Evolutionary conservation across 805 yeast genomes (phyloP).

Genomic region (Metschnikowia matae): DNA sequence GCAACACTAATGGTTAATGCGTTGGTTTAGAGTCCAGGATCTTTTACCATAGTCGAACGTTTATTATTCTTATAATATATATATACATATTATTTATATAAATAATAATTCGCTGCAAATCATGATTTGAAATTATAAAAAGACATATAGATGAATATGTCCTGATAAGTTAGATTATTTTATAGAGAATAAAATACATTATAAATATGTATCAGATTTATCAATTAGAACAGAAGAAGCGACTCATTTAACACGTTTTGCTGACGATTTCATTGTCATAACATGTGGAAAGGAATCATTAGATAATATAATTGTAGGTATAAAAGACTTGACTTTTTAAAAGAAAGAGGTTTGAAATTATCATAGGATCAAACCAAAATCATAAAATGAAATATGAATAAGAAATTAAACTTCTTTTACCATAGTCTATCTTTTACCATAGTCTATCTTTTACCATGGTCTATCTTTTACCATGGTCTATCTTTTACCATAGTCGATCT

Average conservation of each 20-base stretch:
- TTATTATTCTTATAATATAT: too few relatives aligned
- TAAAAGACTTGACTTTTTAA: too few relatives aligned
- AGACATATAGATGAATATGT: not conserved
- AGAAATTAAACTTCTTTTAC: not conserved
- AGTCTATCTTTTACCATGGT: too few relatives aligned
- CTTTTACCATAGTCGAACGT: too few relatives aligned
- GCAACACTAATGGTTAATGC: too few relatives aligned
- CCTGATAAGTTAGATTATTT: not conserved
- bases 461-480: too few relatives aligned
- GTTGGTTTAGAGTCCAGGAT: too few relatives aligned
- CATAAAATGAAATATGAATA: not conserved
- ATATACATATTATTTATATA: too few relatives aligned
- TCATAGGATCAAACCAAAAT: not conserved
- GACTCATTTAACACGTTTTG: not conserved
- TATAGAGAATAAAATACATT: not conserved
- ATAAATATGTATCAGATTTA: not conserved
- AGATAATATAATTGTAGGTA: not conserved
- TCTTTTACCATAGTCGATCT: too few relatives aligned
- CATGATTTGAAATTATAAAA: too few relatives aligned
- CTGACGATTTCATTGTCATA: not conserved
- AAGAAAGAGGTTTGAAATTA: not conserved
- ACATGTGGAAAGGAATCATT: not conserved
- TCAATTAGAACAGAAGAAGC: not conserved
- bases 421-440: too few relatives aligned
- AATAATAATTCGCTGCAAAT: too few relatives aligned